phyloP scores from a whole-genome alignment of 192 early-diverging fungal species.

The Fimicolochytrium jonesii region DNA sequence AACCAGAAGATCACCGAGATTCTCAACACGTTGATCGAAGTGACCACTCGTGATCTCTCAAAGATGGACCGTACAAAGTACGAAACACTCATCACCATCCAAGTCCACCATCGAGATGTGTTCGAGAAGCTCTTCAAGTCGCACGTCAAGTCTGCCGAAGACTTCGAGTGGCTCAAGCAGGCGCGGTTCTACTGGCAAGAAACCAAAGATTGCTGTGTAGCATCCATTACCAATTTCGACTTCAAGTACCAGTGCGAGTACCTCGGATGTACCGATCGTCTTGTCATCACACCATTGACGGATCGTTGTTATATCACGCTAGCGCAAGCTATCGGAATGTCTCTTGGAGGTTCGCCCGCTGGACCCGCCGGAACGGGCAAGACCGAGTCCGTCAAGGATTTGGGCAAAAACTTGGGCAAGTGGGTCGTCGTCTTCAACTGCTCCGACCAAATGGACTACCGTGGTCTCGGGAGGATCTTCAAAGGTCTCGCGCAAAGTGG shows the following conservation, averaged over 20 bases:
- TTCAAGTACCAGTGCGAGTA: constrained; percentile 65
- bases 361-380: constrained; percentile 59
- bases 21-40: constrained; percentile 56
- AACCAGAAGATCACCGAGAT: constrained; percentile 56
- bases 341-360: constrained; percentile 60
- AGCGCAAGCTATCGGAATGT: constrained; percentile 63
- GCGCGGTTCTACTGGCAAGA: constrained; percentile 67
- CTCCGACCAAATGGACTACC: constrained; percentile 68
- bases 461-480: constrained; percentile 61
- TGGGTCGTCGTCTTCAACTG: constrained; percentile 72
- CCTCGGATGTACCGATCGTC: constrained; percentile 58
- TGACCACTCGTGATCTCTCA: constrained; percentile 57
- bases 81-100: constrained; percentile 65
- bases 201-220: constrained; percentile 63
- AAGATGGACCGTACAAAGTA: constrained; percentile 65
- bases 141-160: constrained; percentile 55
- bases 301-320: constrained; percentile 60
- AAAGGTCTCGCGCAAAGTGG: constrained; percentile 63
- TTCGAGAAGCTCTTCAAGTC: constrained; percentile 60
- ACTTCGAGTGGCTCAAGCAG: constrained; percentile 66
- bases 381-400: constrained; percentile 63
- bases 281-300: constrained; percentile 62
- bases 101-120: constrained; percentile 65
- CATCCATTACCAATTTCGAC: constrained; percentile 62
- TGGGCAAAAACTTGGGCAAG: constrained; percentile 62